Base-by-base conservation (phyloP, 2,329 filamentous ascomycete genomes). In the Fusarium sp. region DNA sequence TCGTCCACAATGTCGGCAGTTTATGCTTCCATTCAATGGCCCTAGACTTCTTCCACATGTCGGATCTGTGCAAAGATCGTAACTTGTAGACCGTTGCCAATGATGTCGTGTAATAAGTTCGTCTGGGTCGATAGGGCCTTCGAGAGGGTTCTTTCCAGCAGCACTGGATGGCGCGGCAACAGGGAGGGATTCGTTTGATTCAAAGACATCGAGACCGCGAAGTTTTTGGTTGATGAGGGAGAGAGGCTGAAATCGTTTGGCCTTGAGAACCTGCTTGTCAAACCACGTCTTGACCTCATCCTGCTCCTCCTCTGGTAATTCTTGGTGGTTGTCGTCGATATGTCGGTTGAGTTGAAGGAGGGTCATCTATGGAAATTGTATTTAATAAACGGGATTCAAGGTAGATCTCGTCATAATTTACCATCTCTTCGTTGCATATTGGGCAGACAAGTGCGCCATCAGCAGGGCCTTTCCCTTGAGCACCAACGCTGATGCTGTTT, bases 381-480 rank as follows among this genome's bases (percentile, higher is more conserved):
- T 32, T 60, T 28, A 42, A 25, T 15, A 23, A 9, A 23, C 6
- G 30, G 11, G 12, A 32, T 37, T 18, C 13, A 9, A 4, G 5
- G n/a, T 11, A 12, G 23, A 33, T 28, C 5, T 15, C 16, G n/a
- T 30, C 10, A 28, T 18, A 56, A 21, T 85, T 73, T 85, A 96
- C 95, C 96, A 99, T 99, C 83, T 98, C 95, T 84, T 98, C 97
- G 77, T 92, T 95, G 83, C 96, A 99, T 80, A 99, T 99, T n/a
- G 96, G 96, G 82, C 96, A 99, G 62, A 96, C 90, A 67, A 99
- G 90, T 81, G 89, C 89, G 73, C 89, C 89, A 68, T 80, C 76
- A 13, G 78, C 72, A 18, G 88, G 54, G 84, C 86, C 69, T 85
- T 87, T 86, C 59, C 88, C 86, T 23, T 87, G 85, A 15, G 84